A percentile compares a stretch with the other conserved stretches of the same genome.
Conservation (phyloP, 140 eudicot species). For the Anethum foeniculum region DNA sequence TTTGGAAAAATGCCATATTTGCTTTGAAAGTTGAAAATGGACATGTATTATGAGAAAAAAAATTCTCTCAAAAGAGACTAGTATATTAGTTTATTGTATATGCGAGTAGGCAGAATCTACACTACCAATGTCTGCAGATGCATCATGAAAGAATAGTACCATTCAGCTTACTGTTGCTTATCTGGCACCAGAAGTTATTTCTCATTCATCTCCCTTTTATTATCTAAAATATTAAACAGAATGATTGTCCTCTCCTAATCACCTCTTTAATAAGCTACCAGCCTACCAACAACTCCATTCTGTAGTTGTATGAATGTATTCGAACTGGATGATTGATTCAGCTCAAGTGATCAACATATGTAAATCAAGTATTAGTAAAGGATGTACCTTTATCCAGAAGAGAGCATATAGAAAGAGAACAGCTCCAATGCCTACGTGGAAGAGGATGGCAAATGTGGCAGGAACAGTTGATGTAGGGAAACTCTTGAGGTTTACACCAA, state of each 20-base stretch:
- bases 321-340: neutral
- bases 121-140: neutral
- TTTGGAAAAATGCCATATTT: no score
- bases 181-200: neutral
- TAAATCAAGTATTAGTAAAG: constrained; percentile 8
- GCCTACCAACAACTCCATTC: neutral
- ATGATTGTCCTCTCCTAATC: neutral
- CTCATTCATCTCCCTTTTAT: neutral
- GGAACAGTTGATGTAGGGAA: constrained; percentile 62
- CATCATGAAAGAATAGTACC: neutral
- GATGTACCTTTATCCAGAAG: constrained; percentile 90
- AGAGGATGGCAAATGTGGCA: constrained; percentile 62
- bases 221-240: neutral
- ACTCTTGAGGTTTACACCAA: constrained; percentile 76
- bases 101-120: neutral
- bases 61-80: no score
- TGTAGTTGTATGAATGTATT: neutral
- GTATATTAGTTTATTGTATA: neutral
- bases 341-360: neutral
- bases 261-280: neutral
- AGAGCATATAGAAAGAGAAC: constrained; percentile 61
- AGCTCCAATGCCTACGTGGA: constrained; percentile 80
- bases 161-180: neutral
- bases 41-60: no score
- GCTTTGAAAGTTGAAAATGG: no score